Evolutionary conservation across 306 rosid species (phyloP).

Genomic region (Fragaria iinumae): DNA sequence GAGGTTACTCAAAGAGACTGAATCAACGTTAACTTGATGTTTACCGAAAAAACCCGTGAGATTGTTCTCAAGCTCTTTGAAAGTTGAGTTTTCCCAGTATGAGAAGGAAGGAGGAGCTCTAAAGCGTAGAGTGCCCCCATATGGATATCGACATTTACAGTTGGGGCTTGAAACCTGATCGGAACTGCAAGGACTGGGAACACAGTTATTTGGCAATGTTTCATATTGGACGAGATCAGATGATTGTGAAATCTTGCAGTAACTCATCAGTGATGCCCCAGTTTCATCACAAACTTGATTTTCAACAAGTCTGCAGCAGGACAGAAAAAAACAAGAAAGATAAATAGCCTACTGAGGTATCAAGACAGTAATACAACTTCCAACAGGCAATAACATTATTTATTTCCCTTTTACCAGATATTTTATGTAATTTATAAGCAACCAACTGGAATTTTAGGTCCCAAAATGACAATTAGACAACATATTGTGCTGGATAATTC

Average conservation of each 20-base stretch:
- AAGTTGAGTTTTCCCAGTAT: slow-evolving; percentile 32
- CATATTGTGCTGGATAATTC: background rate
- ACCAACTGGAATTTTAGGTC: background rate
- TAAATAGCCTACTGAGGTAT: background rate
- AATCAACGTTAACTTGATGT: slow-evolving; percentile 37
- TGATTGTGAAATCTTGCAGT: slow-evolving; percentile 37
- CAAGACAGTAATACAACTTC: background rate
- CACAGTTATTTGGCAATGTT: slow-evolving; percentile 37
- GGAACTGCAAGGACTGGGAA: slow-evolving; percentile 28
- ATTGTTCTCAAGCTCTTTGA: slow-evolving; percentile 20
- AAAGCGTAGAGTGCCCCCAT: slow-evolving; percentile 48
- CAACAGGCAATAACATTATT: background rate
- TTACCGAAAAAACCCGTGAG: slow-evolving; percentile 9
- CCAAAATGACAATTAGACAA: background rate
- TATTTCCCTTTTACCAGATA: background rate
- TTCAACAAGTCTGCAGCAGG: slow-evolving; percentile 42
- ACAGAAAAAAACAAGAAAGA: background rate
- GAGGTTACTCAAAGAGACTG: slow-evolving; percentile 44
- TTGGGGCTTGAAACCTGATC: slow-evolving; percentile 52
- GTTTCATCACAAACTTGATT: slow-evolving; percentile 46
- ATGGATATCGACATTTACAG: slow-evolving; percentile 69
- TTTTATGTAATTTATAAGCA: background rate
- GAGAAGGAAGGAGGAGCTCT: slow-evolving; percentile 61
- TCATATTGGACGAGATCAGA: slow-evolving; percentile 18
- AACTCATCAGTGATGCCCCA: background rate